Evolutionary conservation across 2,329 filamentous ascomycete species (phyloP).

Genomic region (Pseudocercospora crystallina): DNA sequence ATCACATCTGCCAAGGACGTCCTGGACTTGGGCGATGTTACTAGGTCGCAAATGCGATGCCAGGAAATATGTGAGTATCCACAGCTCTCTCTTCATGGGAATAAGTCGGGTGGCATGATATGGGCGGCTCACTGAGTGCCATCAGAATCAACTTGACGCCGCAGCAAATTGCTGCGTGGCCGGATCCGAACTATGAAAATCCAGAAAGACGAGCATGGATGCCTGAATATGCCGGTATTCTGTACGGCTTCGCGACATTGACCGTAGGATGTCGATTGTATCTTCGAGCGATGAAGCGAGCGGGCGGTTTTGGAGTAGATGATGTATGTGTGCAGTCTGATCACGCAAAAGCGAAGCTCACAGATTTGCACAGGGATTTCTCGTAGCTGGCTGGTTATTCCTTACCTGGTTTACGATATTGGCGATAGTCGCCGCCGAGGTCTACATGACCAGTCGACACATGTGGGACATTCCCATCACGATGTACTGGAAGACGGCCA

Average conservation of each 20-base stretch:
- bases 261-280: slow-evolving; percentile 15
- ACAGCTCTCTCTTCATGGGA: not conserved
- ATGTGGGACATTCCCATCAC: slow-evolving; percentile 36
- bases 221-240: slow-evolving; percentile 29
- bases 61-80: slow-evolving; percentile 8
- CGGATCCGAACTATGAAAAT: slow-evolving; percentile 28
- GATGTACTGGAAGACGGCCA: slow-evolving; percentile 23
- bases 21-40: not conserved
- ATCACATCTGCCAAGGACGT: not conserved
- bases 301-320: slow-evolving; percentile 32
- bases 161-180: slow-evolving; percentile 12
- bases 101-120: not conserved
- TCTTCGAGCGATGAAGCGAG: slow-evolving; percentile 20
- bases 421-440: slow-evolving; percentile 24
- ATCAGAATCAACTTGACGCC: slow-evolving; percentile 10
- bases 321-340: slow-evolving; percentile 23
- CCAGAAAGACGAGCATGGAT: slow-evolving; percentile 34
- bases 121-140: too few species aligned
- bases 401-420: slow-evolving; percentile 27
- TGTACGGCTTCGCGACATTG: slow-evolving; percentile 29
- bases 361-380: slow-evolving; percentile 14
- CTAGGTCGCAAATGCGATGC: slow-evolving; percentile 1
- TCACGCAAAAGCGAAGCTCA: not conserved
- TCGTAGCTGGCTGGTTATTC: slow-evolving; percentile 22
- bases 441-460: slow-evolving; percentile 35